Evolutionary conservation across 2,329 filamentous ascomycete species (phyloP), one percentile per base, ranked within the genome.

Genomic region (Plectosphaerella plurivora): DNA sequence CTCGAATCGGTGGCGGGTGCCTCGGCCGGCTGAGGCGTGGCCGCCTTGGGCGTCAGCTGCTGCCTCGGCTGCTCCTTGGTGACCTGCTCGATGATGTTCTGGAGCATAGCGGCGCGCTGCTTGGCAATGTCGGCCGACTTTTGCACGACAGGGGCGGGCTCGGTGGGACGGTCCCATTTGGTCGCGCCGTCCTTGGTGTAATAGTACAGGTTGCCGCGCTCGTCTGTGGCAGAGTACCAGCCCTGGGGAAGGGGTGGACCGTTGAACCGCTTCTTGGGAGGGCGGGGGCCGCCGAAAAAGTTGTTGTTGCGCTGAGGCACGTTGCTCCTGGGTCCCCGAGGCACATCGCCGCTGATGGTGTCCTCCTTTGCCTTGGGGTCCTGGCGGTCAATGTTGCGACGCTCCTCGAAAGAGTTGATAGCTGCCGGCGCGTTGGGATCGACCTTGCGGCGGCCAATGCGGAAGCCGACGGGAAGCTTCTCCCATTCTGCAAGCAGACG

Each of bases 391-490:
- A 61, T 60, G 57, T 66, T 72, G 65, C 88, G 85, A 51, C 88
- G 87, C 61, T 82, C 77, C 58, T 84, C 82, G 22, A 81, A 82
- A 24, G 81, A 77, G 59, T 82, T 83, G 7, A 24, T 41, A 28
- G 69, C 60, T 66, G 68, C 56, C 67, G 56, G 72, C 47, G 76
- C 81, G 57, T 84, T 85, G 24, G 87, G 85, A 65, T 93, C 91
- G 53, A 88, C 73, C 73, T 96, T 95, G 73, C 94, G 89, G 53
- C 93, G 84, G 37, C 91, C 91, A 64, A 99, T 99, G 54, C 94
- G 86, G 69, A 97, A 99, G 7, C 85, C 94, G 36, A 95, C 80
- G 67, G 96, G 88, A 47, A 99, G 76, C 61, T 91, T 92, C 66
- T 87, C 88, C 94, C 94, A 99, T 59, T 87, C 86, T 9, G 90